Percentiles rank a stretch among this genome's conserved stretches.
phyloP scores from a whole-genome alignment of 2,329 filamentous ascomycete species.

The Cordyceps militaris region DNA sequence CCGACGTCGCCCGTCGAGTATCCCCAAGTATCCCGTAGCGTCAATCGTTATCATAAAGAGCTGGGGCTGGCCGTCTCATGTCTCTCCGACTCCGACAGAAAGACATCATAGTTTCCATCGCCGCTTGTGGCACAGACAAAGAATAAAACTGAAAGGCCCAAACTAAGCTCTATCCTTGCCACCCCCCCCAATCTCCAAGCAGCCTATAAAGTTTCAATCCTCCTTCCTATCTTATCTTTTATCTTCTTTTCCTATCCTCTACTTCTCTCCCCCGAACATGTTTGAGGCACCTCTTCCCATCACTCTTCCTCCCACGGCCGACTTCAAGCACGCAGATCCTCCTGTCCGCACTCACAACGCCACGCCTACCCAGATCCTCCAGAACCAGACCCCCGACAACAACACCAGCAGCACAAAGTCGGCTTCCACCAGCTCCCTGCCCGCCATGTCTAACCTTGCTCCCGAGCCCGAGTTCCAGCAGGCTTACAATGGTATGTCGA shows the following conservation, averaged over 20 bases:
- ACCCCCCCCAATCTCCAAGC: not conserved
- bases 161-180: not conserved
- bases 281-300: slow-evolving; percentile 7
- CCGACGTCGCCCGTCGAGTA: slow-evolving; percentile 6
- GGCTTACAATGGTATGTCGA: slow-evolving; percentile 76
- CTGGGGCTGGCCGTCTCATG: not conserved
- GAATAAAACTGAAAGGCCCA: not conserved
- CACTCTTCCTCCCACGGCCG: slow-evolving; percentile 9
- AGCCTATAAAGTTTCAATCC: slow-evolving; percentile 6
- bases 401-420: slow-evolving; percentile 12
- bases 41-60: slow-evolving; percentile 9
- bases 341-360: slow-evolving; percentile 7
- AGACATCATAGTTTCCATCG: not conserved
- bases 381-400: slow-evolving; percentile 11
- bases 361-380: slow-evolving; percentile 6
- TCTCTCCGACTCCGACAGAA: not conserved
- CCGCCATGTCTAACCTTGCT: slow-evolving; percentile 71
- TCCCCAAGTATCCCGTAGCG: not conserved
- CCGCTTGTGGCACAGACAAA: not conserved
- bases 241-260: not conserved
- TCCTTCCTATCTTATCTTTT: not conserved
- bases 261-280: not conserved
- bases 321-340: slow-evolving; percentile 2
- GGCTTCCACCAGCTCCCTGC: slow-evolving; percentile 2
- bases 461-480: slow-evolving; percentile 97